Conservation (phyloP, 495 filamentous ascomycete genomes). For the Geoglossum glabrum region DNA sequence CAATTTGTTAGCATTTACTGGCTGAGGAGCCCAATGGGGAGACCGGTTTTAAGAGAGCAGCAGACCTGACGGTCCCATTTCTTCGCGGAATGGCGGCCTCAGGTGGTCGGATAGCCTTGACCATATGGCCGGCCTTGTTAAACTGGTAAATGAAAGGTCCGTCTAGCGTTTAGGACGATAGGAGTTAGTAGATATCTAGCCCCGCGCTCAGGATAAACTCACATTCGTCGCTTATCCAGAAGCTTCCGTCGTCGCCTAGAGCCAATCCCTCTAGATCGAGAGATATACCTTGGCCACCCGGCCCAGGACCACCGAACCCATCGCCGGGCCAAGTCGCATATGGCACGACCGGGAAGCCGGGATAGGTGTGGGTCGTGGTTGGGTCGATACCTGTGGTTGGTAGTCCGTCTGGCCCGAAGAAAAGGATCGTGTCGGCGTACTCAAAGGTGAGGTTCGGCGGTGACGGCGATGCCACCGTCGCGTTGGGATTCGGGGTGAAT, state of each 20-base stretch:
- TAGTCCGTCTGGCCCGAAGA: conserved; percentile 40
- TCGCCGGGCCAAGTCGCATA: conserved; percentile 46
- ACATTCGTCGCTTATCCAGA: conserved; percentile 63
- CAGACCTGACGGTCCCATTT: conserved; percentile 26
- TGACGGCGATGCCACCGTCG: conserved; percentile 35
- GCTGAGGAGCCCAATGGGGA: background rate
- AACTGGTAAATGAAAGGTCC: conserved; percentile 61
- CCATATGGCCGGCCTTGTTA: conserved; percentile 35
- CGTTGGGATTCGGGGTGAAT: conserved; percentile 25
- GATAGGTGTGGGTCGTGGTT: conserved; percentile 28
- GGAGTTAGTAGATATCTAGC: too few species aligned
- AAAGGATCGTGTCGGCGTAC: conserved; percentile 48
- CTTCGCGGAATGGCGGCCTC: conserved; percentile 46
- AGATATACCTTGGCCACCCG: conserved; percentile 36
- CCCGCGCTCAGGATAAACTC: background rate
- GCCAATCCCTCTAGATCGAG: conserved; percentile 54
- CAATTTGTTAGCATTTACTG: conserved; percentile 2
- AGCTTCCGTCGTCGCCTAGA: conserved; percentile 39
- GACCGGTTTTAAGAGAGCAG: background rate
- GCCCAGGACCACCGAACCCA: conserved; percentile 40
- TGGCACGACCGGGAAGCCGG: conserved; percentile 45
- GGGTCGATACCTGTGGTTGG: conserved; percentile 48
- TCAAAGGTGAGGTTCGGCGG: conserved; percentile 41
- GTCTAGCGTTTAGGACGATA: conserved; percentile 13
- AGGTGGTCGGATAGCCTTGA: conserved; percentile 44